phyloP scores from a whole-genome alignment of 768 basidiomycete species.

The Cubamyces lactineus region DNA sequence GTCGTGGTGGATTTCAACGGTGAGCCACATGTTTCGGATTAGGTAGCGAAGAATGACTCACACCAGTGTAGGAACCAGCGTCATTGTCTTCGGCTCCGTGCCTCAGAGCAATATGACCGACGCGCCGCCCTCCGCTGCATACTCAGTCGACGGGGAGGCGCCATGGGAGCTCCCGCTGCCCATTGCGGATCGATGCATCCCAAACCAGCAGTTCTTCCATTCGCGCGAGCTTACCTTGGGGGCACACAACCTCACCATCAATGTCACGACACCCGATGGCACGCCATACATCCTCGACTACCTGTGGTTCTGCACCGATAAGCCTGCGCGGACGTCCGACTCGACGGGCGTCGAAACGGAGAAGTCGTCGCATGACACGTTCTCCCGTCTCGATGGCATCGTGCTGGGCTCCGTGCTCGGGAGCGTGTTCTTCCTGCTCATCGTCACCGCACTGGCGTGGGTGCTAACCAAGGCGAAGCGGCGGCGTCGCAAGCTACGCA shows the following conservation, averaged over 20 bases:
- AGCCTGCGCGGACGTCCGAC: background rate
- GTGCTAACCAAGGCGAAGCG: constrained; percentile 9
- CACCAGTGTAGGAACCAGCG: constrained; percentile 43
- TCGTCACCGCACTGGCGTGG: constrained; percentile 13
- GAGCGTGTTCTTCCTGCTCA: constrained; percentile 15
- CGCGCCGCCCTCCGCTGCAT: constrained; percentile 45
- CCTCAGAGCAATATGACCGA: constrained; percentile 41
- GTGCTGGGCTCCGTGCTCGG: constrained; percentile 26
- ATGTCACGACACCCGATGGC: constrained; percentile 37
- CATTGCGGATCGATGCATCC: constrained; percentile 36
- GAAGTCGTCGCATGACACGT: background rate
- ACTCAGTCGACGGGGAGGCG: constrained; percentile 40
- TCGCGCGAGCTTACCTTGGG: constrained; percentile 33
- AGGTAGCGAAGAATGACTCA: background rate
- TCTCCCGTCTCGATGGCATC: constrained; percentile 8
- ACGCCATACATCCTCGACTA: constrained; percentile 46
- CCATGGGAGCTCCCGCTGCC: constrained; percentile 44
- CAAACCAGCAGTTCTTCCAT: constrained; percentile 48
- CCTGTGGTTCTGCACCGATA: constrained; percentile 38
- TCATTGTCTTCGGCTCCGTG: constrained; percentile 50
- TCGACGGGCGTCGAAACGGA: constrained; percentile 2
- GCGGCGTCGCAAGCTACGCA: constrained; percentile 1
- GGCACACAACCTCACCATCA: constrained; percentile 44
- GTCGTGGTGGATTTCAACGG: constrained; percentile 4
- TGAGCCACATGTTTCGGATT: background rate